phyloP scores from a whole-genome alignment of 2,329 filamentous ascomycete species.

The Neonectria coccinea region DNA sequence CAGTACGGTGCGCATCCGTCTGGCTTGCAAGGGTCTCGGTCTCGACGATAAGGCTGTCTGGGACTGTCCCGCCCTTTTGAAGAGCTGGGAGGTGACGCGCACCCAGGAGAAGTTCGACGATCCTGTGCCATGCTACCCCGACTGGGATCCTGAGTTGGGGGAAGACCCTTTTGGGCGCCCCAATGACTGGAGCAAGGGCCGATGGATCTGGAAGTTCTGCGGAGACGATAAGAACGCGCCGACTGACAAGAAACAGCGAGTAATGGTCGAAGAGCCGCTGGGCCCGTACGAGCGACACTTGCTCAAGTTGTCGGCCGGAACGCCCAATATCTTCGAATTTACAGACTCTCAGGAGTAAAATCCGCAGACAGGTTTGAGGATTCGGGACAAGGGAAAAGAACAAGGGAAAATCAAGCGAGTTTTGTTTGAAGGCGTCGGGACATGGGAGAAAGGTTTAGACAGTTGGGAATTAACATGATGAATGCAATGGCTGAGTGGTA shows the following conservation, averaged over 20 bases:
- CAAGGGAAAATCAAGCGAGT: neutral
- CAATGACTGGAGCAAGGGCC: conserved; percentile 45
- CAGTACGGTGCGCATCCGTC: conserved; percentile 64
- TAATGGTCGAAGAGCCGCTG: conserved; percentile 65
- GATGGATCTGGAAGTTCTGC: conserved; percentile 68
- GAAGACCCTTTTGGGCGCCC: conserved; percentile 40
- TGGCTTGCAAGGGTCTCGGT: conserved; percentile 62
- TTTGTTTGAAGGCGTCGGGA: neutral
- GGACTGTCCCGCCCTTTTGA: conserved; percentile 58
- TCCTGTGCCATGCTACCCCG: conserved; percentile 50
- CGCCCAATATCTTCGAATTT: conserved; percentile 57
- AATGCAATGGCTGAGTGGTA: neutral
- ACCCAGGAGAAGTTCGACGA: conserved; percentile 50
- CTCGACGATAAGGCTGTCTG: conserved; percentile 62
- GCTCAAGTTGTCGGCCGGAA: conserved; percentile 58
- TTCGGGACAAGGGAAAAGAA: too few relatives aligned
- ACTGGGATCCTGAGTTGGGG: conserved; percentile 47
- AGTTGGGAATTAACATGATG: neutral
- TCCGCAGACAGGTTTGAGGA: neutral
- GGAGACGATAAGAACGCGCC: conserved; percentile 59
- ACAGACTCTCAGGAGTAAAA: conserved; percentile 46
- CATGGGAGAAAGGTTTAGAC: too few relatives aligned
- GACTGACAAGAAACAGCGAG: conserved; percentile 51
- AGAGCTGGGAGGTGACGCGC: conserved; percentile 58
- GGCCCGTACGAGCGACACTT: conserved; percentile 65